phyloP scores from a whole-genome alignment of 371 early-diverging fungal genomes.

The Syncephalis plumigaleata region DNA sequence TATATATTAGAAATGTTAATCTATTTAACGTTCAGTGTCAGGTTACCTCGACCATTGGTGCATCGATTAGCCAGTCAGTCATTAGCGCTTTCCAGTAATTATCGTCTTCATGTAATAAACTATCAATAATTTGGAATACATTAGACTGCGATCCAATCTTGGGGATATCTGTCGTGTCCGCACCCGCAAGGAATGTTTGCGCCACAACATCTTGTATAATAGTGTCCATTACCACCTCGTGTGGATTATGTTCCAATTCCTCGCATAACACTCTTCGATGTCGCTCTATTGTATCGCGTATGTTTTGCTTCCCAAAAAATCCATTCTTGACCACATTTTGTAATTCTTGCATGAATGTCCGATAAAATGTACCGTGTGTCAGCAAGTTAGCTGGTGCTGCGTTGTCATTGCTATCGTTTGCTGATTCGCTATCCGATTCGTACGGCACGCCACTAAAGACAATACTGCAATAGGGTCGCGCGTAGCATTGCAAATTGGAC shows the following conservation, averaged over 20 bases:
- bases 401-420: too few species aligned
- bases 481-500: slow-evolving; percentile 26
- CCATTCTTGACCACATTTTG: slow-evolving; percentile 15
- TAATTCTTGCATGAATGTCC: slow-evolving; percentile 15
- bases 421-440: too few species aligned
- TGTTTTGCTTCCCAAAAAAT: slow-evolving; percentile 10
- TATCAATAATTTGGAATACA: slow-evolving; percentile 27
- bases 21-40: too few species aligned
- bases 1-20: too few species aligned
- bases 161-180: slow-evolving; percentile 8
- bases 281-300: slow-evolving; percentile 12
- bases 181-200: slow-evolving; percentile 9
- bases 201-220: slow-evolving; percentile 39
- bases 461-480: slow-evolving; percentile 23
- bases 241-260: slow-evolving; percentile 42
- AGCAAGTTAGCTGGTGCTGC: slow-evolving; percentile 10
- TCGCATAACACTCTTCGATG: slow-evolving; percentile 22
- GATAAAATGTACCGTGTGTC: slow-evolving; percentile 15
- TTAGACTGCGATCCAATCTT: slow-evolving; percentile 19
- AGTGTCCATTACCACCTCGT: slow-evolving; percentile 25
- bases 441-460: slow-evolving; percentile 38
- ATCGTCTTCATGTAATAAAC: slow-evolving; percentile 21
- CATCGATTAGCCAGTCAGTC: slow-evolving; percentile 31
- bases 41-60: slow-evolving; percentile 27
- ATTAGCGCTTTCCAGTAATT: slow-evolving; percentile 41